A percentile compares a stretch with the other conserved stretches of the same genome.
These are phyloP conservation scores for Sisymbrium altissimum DNA, from an alignment of 345 rosid genomes.

Conservation along the genomic window DNA sequence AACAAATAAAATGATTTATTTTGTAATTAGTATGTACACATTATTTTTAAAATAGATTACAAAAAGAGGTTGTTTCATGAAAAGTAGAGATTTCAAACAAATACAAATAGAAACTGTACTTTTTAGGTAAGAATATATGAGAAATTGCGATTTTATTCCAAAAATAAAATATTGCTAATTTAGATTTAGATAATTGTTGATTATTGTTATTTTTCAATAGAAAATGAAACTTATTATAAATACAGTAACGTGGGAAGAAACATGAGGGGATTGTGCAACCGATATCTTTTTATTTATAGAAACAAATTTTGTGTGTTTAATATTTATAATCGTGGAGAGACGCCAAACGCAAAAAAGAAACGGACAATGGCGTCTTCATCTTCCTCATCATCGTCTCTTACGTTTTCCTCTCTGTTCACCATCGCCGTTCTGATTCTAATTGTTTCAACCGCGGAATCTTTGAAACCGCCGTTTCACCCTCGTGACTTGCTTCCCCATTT, in stretches of 20 bases:
- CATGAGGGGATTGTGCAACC: background rate
- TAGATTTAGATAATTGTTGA: too few relatives aligned
- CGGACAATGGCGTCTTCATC: slow-evolving; percentile 26
- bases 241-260: background rate
- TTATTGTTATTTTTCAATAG: too few relatives aligned
- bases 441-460: slow-evolving; percentile 23
- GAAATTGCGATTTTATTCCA: too few relatives aligned
- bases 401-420: slow-evolving; percentile 21
- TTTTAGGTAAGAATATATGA: too few relatives aligned
- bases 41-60: too few relatives aligned
- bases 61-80: too few relatives aligned
- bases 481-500: slow-evolving; percentile 69
- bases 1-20: too few relatives aligned
- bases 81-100: too few relatives aligned
- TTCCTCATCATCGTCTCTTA: slow-evolving; percentile 12
- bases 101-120: too few relatives aligned
- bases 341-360: background rate
- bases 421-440: slow-evolving; percentile 2
- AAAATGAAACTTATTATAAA: too few relatives aligned
- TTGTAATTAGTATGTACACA: too few relatives aligned
- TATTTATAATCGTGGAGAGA: slow-evolving; percentile 5
- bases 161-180: too few relatives aligned
- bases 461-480: slow-evolving; percentile 56
- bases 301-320: background rate
- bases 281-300: background rate